These are phyloP conservation scores for Colletotrichum ledebouriae DNA, from an alignment of 2,329 filamentous ascomycete genomes.

Conservation along the genomic window DNA sequence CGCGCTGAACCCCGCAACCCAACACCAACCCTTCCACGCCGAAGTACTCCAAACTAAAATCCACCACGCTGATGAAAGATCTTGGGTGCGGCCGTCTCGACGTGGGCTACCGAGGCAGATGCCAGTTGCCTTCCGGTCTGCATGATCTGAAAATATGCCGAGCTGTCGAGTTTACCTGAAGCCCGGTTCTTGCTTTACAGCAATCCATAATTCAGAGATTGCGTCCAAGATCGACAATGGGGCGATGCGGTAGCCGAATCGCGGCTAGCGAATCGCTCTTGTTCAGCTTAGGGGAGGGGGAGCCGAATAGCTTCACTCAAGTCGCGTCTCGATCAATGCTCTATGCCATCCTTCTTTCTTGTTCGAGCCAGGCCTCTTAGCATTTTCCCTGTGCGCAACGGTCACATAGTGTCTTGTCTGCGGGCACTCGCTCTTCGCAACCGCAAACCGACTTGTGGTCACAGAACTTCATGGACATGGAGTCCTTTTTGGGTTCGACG, in stretches of 20 bases:
- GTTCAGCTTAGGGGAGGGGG: not conserved
- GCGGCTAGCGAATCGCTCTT: not conserved
- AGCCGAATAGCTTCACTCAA: not conserved
- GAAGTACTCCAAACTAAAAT: constrained; percentile 9
- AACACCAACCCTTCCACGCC: constrained; percentile 5
- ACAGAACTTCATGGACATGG: constrained; percentile 44
- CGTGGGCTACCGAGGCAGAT: constrained; percentile 12
- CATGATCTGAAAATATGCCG: not conserved
- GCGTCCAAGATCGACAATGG: not conserved
- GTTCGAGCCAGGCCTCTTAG: constrained; percentile 2
- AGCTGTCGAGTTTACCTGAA: constrained; percentile 27
- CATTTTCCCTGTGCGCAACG: constrained; percentile 39
- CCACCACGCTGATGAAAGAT: constrained; percentile 27
- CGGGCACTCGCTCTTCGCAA: constrained; percentile 41
- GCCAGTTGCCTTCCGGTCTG: constrained; percentile 8
- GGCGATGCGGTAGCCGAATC: constrained; percentile 4
- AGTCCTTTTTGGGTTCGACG: constrained; percentile 20
- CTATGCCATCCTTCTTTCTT: constrained; percentile 1
- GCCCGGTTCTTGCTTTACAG: constrained; percentile 7
- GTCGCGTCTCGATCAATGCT: constrained; percentile 1
- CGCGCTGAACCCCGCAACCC: constrained; percentile 18
- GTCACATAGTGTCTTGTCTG: constrained; percentile 42
- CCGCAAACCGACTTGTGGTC: constrained; percentile 43
- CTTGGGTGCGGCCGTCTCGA: constrained; percentile 9
- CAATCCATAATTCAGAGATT: not conserved